These are phyloP conservation scores for Basipetospora sp. DNA, from an alignment of 2,329 filamentous ascomycete genomes.

Conservation along the genomic window DNA sequence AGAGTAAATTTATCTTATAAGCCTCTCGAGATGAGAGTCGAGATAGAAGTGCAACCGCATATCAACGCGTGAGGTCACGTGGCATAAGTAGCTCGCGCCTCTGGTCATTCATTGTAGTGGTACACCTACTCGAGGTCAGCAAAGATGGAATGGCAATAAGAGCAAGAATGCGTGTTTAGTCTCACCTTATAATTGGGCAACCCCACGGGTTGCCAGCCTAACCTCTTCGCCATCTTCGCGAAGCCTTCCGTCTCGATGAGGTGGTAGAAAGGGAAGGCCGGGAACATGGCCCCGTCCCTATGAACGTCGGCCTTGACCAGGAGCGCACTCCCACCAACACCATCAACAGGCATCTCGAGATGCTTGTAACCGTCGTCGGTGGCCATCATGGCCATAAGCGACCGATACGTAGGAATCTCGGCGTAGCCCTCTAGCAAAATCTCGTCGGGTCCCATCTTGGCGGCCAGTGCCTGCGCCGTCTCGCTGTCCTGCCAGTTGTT, in stretches of 20 bases:
- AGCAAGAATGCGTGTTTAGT: conserved; percentile 7
- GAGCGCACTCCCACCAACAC: conserved; percentile 82
- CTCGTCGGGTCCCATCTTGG: conserved; percentile 76
- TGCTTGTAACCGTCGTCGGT: conserved; percentile 40
- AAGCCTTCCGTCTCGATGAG: conserved; percentile 97
- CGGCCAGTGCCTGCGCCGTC: conserved; percentile 58
- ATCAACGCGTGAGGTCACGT: too few species aligned
- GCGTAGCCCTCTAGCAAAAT: conserved; percentile 86
- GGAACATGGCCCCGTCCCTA: conserved; percentile 96
- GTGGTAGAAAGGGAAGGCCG: conserved; percentile 88
- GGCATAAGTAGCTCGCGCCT: too few species aligned
- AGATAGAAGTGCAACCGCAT: too few species aligned
- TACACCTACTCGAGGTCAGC: conserved; percentile 46
- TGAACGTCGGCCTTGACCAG: conserved; percentile 95
- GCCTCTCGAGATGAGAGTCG: too few species aligned
- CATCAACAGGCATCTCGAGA: conserved; percentile 64
- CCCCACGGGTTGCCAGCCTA: conserved; percentile 78
- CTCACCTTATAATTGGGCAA: conserved; percentile 90
- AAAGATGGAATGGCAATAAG: conserved; percentile 4
- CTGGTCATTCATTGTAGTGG: conserved; percentile 86
- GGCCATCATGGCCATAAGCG: conserved; percentile 75
- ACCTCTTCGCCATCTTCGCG: conserved; percentile 82
- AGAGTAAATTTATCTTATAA: too few species aligned
- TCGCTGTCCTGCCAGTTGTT: conserved; percentile 94
- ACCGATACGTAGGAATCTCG: conserved; percentile 82